A percentile compares a stretch with the other conserved stretches of the same genome.
phyloP scores from a whole-genome alignment of 495 filamentous ascomycete species.

The Tuber calosporum region DNA sequence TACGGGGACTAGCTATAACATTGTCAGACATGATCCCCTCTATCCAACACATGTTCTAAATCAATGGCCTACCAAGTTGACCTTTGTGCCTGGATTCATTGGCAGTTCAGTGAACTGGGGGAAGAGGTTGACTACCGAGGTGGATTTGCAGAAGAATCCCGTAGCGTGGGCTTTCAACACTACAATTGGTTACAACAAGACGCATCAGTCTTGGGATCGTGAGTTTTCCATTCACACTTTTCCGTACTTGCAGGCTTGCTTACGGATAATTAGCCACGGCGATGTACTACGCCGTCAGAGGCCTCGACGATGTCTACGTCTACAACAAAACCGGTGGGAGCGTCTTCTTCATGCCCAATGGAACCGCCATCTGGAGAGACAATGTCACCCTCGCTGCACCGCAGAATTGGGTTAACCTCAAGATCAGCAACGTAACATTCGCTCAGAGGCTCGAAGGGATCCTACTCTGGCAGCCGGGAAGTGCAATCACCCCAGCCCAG shows the following conservation, averaged over 20 bases:
- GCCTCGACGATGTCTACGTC: conserved; percentile 38
- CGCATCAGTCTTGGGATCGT: conserved; percentile 28
- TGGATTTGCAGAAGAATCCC: conserved; percentile 36
- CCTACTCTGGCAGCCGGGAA: conserved; percentile 39
- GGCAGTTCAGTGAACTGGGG: conserved; percentile 37
- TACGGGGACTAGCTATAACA: conserved; percentile 38
- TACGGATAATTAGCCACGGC: conserved; percentile 15
- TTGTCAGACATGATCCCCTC: conserved; percentile 23
- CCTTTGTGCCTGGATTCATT: conserved; percentile 39
- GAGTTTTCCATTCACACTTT: neutral
- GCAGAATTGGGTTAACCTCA: conserved; percentile 41
- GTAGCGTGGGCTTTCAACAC: conserved; percentile 33
- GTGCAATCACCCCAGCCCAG: conserved; percentile 1
- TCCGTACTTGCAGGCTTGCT: neutral
- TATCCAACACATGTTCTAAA: conserved; percentile 36
- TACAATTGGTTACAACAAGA: conserved; percentile 23
- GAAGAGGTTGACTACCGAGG: conserved; percentile 33
- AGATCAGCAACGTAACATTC: conserved; percentile 35
- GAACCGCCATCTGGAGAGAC: conserved; percentile 33
- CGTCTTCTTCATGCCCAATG: conserved; percentile 32
- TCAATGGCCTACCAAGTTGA: conserved; percentile 39
- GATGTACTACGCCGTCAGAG: conserved; percentile 41
- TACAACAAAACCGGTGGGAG: conserved; percentile 38
- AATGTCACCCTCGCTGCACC: conserved; percentile 12
- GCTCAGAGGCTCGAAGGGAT: conserved; percentile 35